Evolutionary conservation across 2,329 filamentous ascomycete species (phyloP), one percentile per base, ranked within the genome.

Genomic region (Incumbomyces delicatus): DNA sequence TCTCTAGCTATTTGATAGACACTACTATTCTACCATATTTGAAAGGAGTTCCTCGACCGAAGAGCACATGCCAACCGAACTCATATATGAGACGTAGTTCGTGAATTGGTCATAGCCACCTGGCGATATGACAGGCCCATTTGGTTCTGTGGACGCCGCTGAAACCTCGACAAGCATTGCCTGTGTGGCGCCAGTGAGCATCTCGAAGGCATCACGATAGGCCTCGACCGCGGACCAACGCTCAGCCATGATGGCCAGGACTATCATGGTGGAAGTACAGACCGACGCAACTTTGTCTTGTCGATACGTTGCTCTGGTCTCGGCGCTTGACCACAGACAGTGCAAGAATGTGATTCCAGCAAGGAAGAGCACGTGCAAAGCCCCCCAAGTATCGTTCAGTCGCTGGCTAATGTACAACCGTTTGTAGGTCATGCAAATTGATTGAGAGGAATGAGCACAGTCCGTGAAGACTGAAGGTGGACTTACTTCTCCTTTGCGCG

Each of bases 161-260:
- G 32, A 37, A 13, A 14, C 32, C 42, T 47, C 45, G 12, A 20
- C 40, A 14, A 49, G 16, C 47, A 49, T 49, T 11, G 42, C 40
- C 30, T 34, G 29, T 6, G 47, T 49, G 2, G 42, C 36, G 18
- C 16, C 39, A 18, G 41, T 30, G 14, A 51, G 41, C 41, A 44
- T 44, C 11, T 51, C 44, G 18, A 51, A 51, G 12, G 41, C 30
- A 42, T 51, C 49, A 11, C 49, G 49, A 18, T 51, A 51, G 13
- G 49, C 7, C 17, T 33, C 44, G 2, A 32, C 49, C 2, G 41
- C 35, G 2, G 32, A 33, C 49, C 49, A 51, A 13, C 49, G 49
- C 29, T 51, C 49, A 10, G 49, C 35, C 38, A 51, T 51, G 18
- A 51, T 46, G 30, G 41, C 46, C 11, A 51, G 32, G 16, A 47